Conservation (phyloP, 441 rosid species). For the Capsella rubella region DNA sequence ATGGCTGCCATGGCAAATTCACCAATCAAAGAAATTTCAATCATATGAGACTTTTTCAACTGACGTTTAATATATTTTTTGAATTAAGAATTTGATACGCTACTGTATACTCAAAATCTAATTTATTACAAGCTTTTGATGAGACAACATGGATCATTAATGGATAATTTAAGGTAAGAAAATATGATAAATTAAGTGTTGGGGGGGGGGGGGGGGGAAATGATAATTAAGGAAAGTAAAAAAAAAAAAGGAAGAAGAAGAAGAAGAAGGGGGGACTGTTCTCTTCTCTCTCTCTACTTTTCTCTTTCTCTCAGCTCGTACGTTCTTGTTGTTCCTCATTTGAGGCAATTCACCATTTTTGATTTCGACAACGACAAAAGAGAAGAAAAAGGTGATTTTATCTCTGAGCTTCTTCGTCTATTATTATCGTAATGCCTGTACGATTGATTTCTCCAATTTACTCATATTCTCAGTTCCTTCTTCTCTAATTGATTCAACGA, state of each 20-base stretch:
- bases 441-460: neutral
- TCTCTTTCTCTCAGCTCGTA: slow-evolving; percentile 34
- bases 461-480: neutral
- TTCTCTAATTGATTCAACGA: neutral
- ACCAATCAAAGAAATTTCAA: neutral
- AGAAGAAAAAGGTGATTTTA: slow-evolving; percentile 30
- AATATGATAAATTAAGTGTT: neutral
- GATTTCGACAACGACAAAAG: slow-evolving; percentile 31
- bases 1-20: slow-evolving; percentile 1
- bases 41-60: neutral
- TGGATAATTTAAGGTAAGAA: neutral
- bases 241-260: slow-evolving; percentile 37
- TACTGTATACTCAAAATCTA: neutral
- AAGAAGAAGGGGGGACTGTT: slow-evolving; percentile 25
- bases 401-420: slow-evolving; percentile 10
- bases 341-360: slow-evolving; percentile 21
- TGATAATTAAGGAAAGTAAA: slow-evolving; percentile 17
- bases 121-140: neutral
- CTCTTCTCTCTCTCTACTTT: slow-evolving; percentile 1
- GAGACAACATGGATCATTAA: neutral
- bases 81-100: neutral
- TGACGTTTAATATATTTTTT: neutral
- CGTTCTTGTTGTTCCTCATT: slow-evolving; percentile 26
- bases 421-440: slow-evolving; percentile 5
- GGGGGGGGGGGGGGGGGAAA: neutral